phyloP scores from a whole-genome alignment of 148 eudicot genomes.

The Cornus florida region DNA sequence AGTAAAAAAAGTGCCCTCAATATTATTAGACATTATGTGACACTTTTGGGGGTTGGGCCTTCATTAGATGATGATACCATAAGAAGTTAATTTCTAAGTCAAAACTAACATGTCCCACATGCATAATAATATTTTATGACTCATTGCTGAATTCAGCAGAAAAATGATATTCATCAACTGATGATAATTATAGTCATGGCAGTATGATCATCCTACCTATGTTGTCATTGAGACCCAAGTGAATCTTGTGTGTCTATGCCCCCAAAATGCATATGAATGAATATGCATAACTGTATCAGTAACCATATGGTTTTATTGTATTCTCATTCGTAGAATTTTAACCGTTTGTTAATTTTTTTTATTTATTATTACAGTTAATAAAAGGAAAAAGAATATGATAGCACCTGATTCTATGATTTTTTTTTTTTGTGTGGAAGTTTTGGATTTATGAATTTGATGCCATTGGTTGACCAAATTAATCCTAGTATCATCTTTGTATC shows the following conservation, averaged over 20 bases:
- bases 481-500: neutral
- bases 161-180: too few relatives aligned
- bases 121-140: neutral
- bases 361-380: neutral
- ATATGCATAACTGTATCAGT: too few relatives aligned
- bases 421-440: neutral
- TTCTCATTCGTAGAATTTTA: too few relatives aligned
- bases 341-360: too few relatives aligned
- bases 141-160: neutral
- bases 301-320: too few relatives aligned
- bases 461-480: neutral
- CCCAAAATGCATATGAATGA: too few relatives aligned
- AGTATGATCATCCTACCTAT: too few relatives aligned
- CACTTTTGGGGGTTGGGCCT: neutral
- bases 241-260: too few relatives aligned
- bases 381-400: neutral
- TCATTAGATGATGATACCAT: too few relatives aligned
- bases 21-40: neutral
- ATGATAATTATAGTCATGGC: too few relatives aligned
- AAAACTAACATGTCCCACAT: neutral
- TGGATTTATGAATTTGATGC: neutral
- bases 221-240: too few relatives aligned
- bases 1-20: neutral
- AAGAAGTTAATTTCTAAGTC: neutral
- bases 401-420: neutral